Evolutionary conservation across 2,329 filamentous ascomycete genomes (phyloP), one percentile per base, ranked within the genome.

Genomic region (Fusarium oligoseptatum): DNA sequence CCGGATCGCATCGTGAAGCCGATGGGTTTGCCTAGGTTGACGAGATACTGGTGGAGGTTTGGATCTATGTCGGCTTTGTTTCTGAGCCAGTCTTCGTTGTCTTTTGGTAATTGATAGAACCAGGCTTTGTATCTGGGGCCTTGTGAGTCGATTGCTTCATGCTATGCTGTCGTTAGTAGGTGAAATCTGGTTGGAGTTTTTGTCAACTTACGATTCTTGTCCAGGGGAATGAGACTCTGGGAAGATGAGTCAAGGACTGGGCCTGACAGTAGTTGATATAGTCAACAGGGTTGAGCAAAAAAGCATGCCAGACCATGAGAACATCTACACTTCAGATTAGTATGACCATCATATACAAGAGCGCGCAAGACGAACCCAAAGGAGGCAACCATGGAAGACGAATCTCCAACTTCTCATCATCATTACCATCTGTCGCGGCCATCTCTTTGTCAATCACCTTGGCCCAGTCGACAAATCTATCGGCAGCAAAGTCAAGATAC

Each of bases 401-500:
- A 24, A 37, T 52, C 50, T 37, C 64, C 11, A 45, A 50, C 14
- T 6, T 11, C 39, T 41, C 48, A 36, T 56, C 52, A 27, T 57
- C 11, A 27, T 57, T 10, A 2, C 12, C 11, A 6, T 48, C n/a
- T 12, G 37, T 22, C 24, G 45, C 27, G 10, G 52, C 39, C 22
- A 76, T 29, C 12, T 50, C 60, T 27, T 41, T 22, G 39, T 77
- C 39, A 27, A 67, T 70, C 12, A 55, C 43, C 27, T 39, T 20
- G 3, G 72, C 70, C 78, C 78, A 80, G 8, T 57, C 52, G 3
- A 67, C 22, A 29, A 81, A 80, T 32, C 79, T 74, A 11, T 61
- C 64, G 6, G 68, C 78, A 11, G 78, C 78, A 29, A 72, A 68
- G 12, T 70, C 65, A 24, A 79, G 67, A 37, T 77, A 81, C 20